Conservation (phyloP, 495 filamentous ascomycete genomes). For the Xylaria acuta region DNA sequence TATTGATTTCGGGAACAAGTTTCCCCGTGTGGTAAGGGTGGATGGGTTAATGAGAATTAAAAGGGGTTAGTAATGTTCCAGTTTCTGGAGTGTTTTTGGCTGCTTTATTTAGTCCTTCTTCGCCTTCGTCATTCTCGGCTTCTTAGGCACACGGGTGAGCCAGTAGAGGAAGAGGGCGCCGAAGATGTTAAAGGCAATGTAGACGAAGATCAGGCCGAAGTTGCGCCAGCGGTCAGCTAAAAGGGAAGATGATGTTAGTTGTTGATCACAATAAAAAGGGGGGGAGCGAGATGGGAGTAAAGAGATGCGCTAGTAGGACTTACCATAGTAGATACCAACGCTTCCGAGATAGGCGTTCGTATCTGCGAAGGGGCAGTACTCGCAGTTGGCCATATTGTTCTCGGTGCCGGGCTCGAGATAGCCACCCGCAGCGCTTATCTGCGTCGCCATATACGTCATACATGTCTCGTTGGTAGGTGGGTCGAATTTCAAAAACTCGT, state of each 20-base stretch:
- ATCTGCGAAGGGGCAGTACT: constrained; percentile 63
- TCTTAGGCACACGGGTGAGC: constrained; percentile 78
- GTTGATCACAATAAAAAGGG: background rate
- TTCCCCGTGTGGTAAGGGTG: background rate
- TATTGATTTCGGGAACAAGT: background rate
- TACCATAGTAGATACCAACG: constrained; percentile 57
- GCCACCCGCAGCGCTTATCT: constrained; percentile 54
- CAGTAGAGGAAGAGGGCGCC: constrained; percentile 79
- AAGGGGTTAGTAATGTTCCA: background rate
- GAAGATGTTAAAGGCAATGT: constrained; percentile 78
- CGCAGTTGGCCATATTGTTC: constrained; percentile 56
- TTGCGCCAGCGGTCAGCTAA: constrained; percentile 68
- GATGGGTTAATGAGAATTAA: background rate
- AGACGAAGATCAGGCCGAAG: constrained; percentile 72
- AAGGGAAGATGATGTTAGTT: constrained; percentile 25
- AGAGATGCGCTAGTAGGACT: constrained; percentile 21
- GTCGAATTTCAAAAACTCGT: constrained; percentile 64
- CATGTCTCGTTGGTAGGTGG: constrained; percentile 63
- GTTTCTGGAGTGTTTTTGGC: background rate
- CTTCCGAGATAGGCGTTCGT: constrained; percentile 68
- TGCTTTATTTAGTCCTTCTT: constrained; percentile 37
- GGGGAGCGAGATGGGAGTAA: background rate
- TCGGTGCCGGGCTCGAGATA: constrained; percentile 60
- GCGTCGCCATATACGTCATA: constrained; percentile 60
- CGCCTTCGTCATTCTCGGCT: constrained; percentile 52